Evolutionary conservation across 345 rosid species (phyloP).

Genomic region (Isatis tinctoria): DNA sequence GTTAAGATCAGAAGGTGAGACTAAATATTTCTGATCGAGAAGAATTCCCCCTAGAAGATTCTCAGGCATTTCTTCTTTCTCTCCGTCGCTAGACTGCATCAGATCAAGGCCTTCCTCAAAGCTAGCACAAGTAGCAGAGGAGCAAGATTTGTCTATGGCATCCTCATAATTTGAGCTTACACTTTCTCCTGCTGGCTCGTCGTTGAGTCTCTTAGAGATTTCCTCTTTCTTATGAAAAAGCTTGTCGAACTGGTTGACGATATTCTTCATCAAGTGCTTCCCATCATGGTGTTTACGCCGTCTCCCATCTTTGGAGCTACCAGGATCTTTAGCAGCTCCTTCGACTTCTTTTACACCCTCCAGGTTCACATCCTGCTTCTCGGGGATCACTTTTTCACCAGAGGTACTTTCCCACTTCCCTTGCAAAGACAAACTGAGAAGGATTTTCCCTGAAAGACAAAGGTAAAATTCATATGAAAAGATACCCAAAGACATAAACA

Average conservation of each 20-base stretch:
- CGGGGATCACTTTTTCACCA: conserved; percentile 22
- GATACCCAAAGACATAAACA: background rate
- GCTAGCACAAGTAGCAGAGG: conserved; percentile 31
- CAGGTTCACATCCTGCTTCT: conserved; percentile 30
- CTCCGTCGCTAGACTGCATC: conserved; percentile 45
- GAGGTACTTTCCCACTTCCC: conserved; percentile 39
- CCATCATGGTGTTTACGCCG: conserved; percentile 56
- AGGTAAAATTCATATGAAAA: background rate
- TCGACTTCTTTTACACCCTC: conserved; percentile 36
- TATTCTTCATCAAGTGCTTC: conserved; percentile 53
- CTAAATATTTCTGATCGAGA: conserved; percentile 49
- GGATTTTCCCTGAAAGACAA: conserved; percentile 62
- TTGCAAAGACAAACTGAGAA: conserved; percentile 53
- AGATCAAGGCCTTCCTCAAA: conserved; percentile 63
- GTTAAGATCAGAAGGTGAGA: conserved; percentile 49
- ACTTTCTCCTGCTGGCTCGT: conserved; percentile 43
- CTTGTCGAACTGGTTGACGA: conserved; percentile 50
- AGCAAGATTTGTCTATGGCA: conserved; percentile 41
- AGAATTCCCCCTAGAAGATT: conserved; percentile 72
- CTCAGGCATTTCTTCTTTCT: conserved; percentile 53
- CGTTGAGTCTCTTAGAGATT: conserved; percentile 28
- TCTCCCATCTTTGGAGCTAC: conserved; percentile 37
- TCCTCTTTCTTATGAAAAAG: conserved; percentile 58
- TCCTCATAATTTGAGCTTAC: conserved; percentile 61
- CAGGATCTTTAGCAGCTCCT: conserved; percentile 20